A percentile compares a stretch with the other conserved stretches of the same genome.
Conservation (phyloP, 2,329 filamentous ascomycete genomes). For the Botrytis porri region DNA sequence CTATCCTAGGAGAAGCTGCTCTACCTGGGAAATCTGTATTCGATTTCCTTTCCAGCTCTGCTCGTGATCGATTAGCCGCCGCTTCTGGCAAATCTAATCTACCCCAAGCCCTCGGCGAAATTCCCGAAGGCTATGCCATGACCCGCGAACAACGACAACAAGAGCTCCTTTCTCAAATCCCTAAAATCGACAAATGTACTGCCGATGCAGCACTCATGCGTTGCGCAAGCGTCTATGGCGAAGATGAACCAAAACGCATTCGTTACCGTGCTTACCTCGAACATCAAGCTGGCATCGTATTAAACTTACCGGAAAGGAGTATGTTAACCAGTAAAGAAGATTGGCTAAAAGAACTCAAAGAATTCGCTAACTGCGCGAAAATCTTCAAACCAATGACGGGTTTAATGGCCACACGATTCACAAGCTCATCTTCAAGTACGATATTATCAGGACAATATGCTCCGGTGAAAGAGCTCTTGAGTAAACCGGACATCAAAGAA, state of each 20-base stretch:
- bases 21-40: slow-evolving; percentile 94
- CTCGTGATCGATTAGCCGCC: slow-evolving; percentile 71
- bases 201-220: slow-evolving; percentile 67
- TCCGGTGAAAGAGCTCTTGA: slow-evolving; percentile 44
- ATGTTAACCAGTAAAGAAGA: slow-evolving; percentile 58
- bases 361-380: slow-evolving; percentile 68
- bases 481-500: slow-evolving; percentile 53
- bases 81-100: slow-evolving; percentile 74
- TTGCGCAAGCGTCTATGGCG: slow-evolving; percentile 69
- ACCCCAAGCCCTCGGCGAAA: slow-evolving; percentile 73
- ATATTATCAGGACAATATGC: slow-evolving; percentile 35
- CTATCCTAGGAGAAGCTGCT: slow-evolving; percentile 73
- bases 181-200: slow-evolving; percentile 62
- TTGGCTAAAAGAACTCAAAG: slow-evolving; percentile 73
- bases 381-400: slow-evolving; percentile 92
- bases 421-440: slow-evolving; percentile 53
- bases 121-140: slow-evolving; percentile 61
- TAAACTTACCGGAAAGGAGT: slow-evolving; percentile 52
- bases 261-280: slow-evolving; percentile 83
- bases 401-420: slow-evolving; percentile 91
- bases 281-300: slow-evolving; percentile 62
- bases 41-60: slow-evolving; percentile 78
- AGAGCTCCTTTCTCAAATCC: slow-evolving; percentile 57
- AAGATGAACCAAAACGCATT: slow-evolving; percentile 73
- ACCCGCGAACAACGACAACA: slow-evolving; percentile 62